A percentile compares a stretch with the other conserved stretches of the same genome.
Evolutionary conservation across 345 rosid species (phyloP).

Genomic region (Turnera subulata): DNA sequence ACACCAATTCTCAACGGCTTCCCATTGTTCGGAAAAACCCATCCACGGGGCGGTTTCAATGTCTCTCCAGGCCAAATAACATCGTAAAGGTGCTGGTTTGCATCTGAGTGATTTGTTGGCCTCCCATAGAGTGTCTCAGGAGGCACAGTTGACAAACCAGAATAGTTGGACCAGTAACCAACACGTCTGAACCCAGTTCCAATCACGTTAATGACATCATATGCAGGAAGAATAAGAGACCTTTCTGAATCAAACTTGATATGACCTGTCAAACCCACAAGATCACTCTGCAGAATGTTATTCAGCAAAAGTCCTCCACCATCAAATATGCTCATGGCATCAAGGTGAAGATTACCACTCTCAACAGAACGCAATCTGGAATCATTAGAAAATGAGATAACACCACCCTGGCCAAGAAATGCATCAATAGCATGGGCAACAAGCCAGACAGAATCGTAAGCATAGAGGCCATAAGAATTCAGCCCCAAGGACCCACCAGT

Average conservation of each 20-base stretch:
- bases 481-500: constrained; percentile 54
- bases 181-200: constrained; percentile 76
- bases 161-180: constrained; percentile 91
- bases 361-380: constrained; percentile 43
- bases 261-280: constrained; percentile 79
- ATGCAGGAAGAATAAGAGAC: constrained; percentile 62
- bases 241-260: constrained; percentile 52
- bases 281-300: constrained; percentile 50
- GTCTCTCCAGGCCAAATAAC: constrained; percentile 98
- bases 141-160: constrained; percentile 66
- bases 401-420: constrained; percentile 67
- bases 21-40: constrained; percentile 93
- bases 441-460: constrained; percentile 88
- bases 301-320: constrained; percentile 53
- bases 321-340: constrained; percentile 62
- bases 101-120: constrained; percentile 56
- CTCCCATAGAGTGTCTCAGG: constrained; percentile 58
- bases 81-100: constrained; percentile 46
- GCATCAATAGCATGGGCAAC: constrained; percentile 73
- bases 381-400: constrained; percentile 70
- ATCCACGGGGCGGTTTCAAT: constrained; percentile 71
- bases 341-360: constrained; percentile 57
- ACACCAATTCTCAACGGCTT: constrained; percentile 76
- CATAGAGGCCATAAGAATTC: constrained; percentile 74
- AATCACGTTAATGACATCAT: constrained; percentile 74